Base-by-base conservation (phyloP, 495 filamentous ascomycete species). In the Bombardia bombarda region DNA sequence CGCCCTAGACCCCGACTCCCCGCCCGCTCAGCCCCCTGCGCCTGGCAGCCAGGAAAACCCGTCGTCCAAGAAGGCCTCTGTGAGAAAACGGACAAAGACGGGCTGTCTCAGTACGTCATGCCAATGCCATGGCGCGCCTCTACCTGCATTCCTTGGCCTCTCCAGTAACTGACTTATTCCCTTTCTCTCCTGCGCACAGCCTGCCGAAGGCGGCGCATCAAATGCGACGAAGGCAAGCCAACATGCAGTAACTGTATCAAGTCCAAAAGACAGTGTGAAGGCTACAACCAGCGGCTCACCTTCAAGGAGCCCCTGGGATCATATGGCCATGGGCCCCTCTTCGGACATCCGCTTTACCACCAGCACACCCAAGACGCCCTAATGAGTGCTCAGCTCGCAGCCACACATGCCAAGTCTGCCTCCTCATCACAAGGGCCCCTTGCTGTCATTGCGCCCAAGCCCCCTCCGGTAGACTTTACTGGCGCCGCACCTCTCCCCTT, bases 191-290 rank as follows among this genome's bases (percentile, higher is more conserved):
- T n/a, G n/a, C n/a, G n/a, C n/a, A n/a, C n/a, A 93, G 87, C 92
- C 39, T 98, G 92, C 70, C 84, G 92, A 39, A 89, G 83, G 63
- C 80, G 92, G 16, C 85, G 92, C 37, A 97, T 98, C 60, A 98
- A 98, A 66, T 98, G 92, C 60, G 92, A 90, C 38, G 92, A 97
- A 58, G 88, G 92, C 58, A 85, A 86, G 43, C 92, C 90, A 36
- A 88, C 79, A 13, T 97, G 92, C 67, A 78, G 74, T 47, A 73
- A 97, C 59, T 98, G 92, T 66, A 79, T 90, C 61, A 96, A 95
- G 57, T 95, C 90, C 9, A 95, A 92, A 61, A 80, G 92, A 9
- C 72, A 82, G 31, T 98, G 92, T 60, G 90, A 97, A 64, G 92
- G 92, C 28, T 98, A 98, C 68, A 93, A 83, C 50, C 89, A 88